Evolutionary conservation across 2,329 filamentous ascomycete species (phyloP), one percentile per base, ranked within the genome.

Genomic region (Alternaria novae-zelandiae): DNA sequence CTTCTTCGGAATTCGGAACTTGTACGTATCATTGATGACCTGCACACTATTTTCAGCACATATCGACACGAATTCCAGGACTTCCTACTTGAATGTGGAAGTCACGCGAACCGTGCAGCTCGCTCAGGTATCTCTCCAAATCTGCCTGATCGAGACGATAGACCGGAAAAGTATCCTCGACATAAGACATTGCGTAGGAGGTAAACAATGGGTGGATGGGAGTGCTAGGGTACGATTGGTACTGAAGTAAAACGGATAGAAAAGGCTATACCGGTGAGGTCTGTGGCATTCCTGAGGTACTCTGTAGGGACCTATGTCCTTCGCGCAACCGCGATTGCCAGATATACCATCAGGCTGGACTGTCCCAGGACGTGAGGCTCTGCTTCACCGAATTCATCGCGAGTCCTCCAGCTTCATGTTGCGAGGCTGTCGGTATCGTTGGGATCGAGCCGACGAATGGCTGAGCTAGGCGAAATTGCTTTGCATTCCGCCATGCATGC

Each of bases 21-120:
- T 30, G 54, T 64, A 72, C 12, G 32, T 41, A 3, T 66, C 66
- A 25, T 64, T 67, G 5, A 54, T 41, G 17, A 66, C 65, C 65
- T 70, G 36, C 11, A 54, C 28, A 26, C 15, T 15, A 41, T 25
- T 15, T 64, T 59, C 45, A 47, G 45, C 23, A 23, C 25, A 47
- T 6, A 23, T 15, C 21, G 2, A 23, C 10, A 6, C 6, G 8
- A n/a, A n/a, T 3, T 47, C 3, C 45, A 10, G 7, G 12, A 47
- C n/a, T 5, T 47, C 45, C 5, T 49, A 69, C 68, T 6, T 32
- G 26, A 7, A 69, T 61, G 36, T 58, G 55, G 21, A 72, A 70
- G 1, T 70, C 43, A 8, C 50, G 63, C 10, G 30, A 10, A 17
- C 66, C 66, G 43, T 67, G 68, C 12, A 43, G 36, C 15, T 54